Base-by-base conservation (phyloP, 208 protist genomes). In the Leishmania martiniquensis region DNA sequence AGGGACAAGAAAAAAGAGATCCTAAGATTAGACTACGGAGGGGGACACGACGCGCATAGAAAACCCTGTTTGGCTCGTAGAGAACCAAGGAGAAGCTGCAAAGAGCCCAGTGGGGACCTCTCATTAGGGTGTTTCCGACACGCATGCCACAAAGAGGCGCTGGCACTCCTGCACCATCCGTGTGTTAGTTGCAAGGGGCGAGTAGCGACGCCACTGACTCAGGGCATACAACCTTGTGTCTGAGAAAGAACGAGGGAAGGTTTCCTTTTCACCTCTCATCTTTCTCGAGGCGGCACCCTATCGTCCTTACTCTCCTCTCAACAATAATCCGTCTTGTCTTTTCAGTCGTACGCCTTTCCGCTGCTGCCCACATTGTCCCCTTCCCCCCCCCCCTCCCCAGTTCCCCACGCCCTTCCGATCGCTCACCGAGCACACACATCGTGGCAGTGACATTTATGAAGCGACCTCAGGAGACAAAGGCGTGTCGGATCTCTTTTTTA, bases 1-100 rank as follows among this genome's bases (percentile, higher is more conserved):
- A 69, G 65, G 22, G 65, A 69, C 7, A 69, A 22, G 15, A 67
- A 69, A 34, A 69, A 34, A 32, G n/a, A n/a, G n/a, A n/a, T n/a
- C n/a, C n/a, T n/a, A n/a, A n/a, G n/a, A n/a, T n/a, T n/a, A n/a
- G n/a, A n/a, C n/a, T n/a, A n/a, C n/a, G n/a, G n/a, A n/a, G n/a
- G n/a, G n/a, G n/a, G n/a, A n/a, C n/a, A n/a, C n/a, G n/a, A n/a
- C 4, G 22, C 20, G 60, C 15, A 12, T 25, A 1, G 15, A 69
- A 51, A 49, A 47, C 47, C 12, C 20, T 32, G 25, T 12, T 51
- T 69, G 65, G 4, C 9, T 25, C 65, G 49, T 29, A 51, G 4
- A 37, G 20, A 13, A 69, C n/a, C n/a, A n/a, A 42, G 12, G 10
- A 69, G 65, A 69, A 69, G 20, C 12, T 34, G 6, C 17, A 9